Conservation (phyloP, 2,329 filamentous ascomycete species). For the Penicillium occitanis region DNA sequence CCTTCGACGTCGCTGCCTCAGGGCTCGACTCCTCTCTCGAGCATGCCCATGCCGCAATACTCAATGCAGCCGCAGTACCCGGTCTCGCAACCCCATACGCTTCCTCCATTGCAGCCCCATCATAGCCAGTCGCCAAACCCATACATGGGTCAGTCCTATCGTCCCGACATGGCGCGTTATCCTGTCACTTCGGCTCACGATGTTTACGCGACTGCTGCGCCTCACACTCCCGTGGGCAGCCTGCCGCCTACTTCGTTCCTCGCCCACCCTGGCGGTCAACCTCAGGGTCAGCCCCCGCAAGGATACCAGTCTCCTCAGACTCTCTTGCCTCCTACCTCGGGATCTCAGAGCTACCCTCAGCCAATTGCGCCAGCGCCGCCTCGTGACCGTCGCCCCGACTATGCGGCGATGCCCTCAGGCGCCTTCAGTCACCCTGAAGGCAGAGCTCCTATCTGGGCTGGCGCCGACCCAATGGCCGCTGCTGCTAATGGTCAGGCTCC, state of each 20-base stretch:
- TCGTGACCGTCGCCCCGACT: conserved; percentile 49
- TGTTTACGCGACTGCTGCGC: conserved; percentile 43
- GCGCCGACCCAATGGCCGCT: conserved; percentile 38
- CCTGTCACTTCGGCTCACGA: conserved; percentile 43
- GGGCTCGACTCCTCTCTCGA: conserved; percentile 46
- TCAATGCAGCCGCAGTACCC: conserved; percentile 48
- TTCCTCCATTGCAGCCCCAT: conserved; percentile 49
- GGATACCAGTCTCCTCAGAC: conserved; percentile 42
- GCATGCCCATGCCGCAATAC: conserved; percentile 49
- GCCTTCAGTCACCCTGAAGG: conserved; percentile 60
- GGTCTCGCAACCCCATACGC: conserved; percentile 45
- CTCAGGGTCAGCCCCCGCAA: conserved; percentile 41
- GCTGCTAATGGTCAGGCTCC: conserved; percentile 39
- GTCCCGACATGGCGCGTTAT: conserved; percentile 45
- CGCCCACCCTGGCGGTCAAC: conserved; percentile 41
- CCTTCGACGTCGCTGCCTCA: conserved; percentile 48
- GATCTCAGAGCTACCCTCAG: conserved; percentile 69
- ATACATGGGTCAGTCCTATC: conserved; percentile 45
- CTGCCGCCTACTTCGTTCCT: conserved; percentile 46
- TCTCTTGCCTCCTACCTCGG: conserved; percentile 67
- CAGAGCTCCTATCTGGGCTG: conserved; percentile 56
- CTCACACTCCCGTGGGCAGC: conserved; percentile 44
- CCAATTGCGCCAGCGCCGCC: conserved; percentile 71
- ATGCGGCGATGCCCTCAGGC: conserved; percentile 70
- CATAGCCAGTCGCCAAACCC: conserved; percentile 46